A percentile compares a stretch with the other conserved stretches of the same genome.
phyloP scores from a whole-genome alignment of 768 basidiomycete genomes.

The Lactarius hatsudake region DNA sequence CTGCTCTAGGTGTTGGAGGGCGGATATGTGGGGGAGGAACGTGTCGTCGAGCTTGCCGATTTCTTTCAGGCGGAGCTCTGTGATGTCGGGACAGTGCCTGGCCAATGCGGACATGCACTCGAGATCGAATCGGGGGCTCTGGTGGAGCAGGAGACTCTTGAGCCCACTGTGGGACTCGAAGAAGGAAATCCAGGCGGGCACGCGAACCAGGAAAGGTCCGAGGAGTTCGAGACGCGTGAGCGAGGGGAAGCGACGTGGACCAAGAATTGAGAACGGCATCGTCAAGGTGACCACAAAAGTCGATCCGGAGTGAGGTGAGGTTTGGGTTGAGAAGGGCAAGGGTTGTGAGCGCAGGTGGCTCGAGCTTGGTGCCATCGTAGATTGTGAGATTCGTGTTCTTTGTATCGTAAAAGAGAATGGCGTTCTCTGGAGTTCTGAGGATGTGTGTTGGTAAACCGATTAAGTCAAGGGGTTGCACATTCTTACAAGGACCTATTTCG shows the following conservation, averaged over 20 bases:
- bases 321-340: constrained; percentile 83
- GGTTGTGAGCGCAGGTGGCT: constrained; percentile 61
- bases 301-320: constrained; percentile 72
- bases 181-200: constrained; percentile 71
- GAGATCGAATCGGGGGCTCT: constrained; percentile 82
- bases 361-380: constrained; percentile 85
- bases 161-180: constrained; percentile 63
- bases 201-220: constrained; percentile 82
- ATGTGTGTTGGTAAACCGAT: constrained; percentile 6
- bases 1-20: constrained; percentile 45
- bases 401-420: constrained; percentile 77
- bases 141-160: constrained; percentile 72
- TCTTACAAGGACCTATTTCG: constrained; percentile 78
- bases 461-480: not conserved
- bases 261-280: constrained; percentile 58
- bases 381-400: constrained; percentile 65
- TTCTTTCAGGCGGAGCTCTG: constrained; percentile 76
- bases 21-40: constrained; percentile 54
- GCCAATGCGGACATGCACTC: constrained; percentile 62
- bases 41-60: constrained; percentile 66
- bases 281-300: constrained; percentile 82
- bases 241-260: constrained; percentile 55
- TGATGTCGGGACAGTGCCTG: constrained; percentile 50
- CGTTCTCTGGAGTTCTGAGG: constrained; percentile 72
- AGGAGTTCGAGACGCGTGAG: constrained; percentile 76